Evolutionary conservation across 192 early-diverging fungal genomes (phyloP).

Genomic region (Chytriomyces sp.): DNA sequence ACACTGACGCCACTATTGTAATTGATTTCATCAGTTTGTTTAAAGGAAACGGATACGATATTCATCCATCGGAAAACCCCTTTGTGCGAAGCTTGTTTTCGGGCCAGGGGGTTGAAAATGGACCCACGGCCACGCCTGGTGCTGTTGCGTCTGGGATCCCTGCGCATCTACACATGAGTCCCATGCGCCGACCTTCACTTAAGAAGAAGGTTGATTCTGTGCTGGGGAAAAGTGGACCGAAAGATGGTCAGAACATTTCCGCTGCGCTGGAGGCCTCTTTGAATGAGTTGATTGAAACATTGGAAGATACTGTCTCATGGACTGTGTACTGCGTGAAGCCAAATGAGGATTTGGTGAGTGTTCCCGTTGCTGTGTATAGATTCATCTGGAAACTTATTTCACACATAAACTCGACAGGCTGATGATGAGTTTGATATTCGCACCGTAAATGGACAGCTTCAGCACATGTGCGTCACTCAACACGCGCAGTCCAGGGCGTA

Average conservation of each 20-base stretch:
- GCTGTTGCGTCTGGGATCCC: constrained; percentile 71
- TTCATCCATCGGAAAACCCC: constrained; percentile 60
- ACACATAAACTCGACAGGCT: neutral
- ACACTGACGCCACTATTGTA: constrained; percentile 61
- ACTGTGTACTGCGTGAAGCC: constrained; percentile 80
- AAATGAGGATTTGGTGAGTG: constrained; percentile 52
- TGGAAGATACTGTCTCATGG: constrained; percentile 78
- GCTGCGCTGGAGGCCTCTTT: constrained; percentile 46
- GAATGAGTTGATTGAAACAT: constrained; percentile 73
- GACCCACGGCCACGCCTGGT: constrained; percentile 46
- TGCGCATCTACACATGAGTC: constrained; percentile 75
- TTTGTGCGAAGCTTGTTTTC: constrained; percentile 79
- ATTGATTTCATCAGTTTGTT: constrained; percentile 86
- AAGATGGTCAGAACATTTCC: constrained; percentile 26
- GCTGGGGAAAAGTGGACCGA: constrained; percentile 7
- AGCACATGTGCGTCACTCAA: constrained; percentile 69
- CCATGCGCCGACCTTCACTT: constrained; percentile 70
- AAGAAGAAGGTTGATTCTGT: constrained; percentile 47
- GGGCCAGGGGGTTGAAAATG: constrained; percentile 68
- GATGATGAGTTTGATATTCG: constrained; percentile 57
- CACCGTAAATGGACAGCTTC: constrained; percentile 70
- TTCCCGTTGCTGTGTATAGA: neutral
- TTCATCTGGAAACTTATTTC: neutral
- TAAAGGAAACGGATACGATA: constrained; percentile 53
- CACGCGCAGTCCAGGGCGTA: constrained; percentile 66